phyloP scores from a whole-genome alignment of 2,329 filamentous ascomycete genomes.

The Cladophialophora chaetospira region DNA sequence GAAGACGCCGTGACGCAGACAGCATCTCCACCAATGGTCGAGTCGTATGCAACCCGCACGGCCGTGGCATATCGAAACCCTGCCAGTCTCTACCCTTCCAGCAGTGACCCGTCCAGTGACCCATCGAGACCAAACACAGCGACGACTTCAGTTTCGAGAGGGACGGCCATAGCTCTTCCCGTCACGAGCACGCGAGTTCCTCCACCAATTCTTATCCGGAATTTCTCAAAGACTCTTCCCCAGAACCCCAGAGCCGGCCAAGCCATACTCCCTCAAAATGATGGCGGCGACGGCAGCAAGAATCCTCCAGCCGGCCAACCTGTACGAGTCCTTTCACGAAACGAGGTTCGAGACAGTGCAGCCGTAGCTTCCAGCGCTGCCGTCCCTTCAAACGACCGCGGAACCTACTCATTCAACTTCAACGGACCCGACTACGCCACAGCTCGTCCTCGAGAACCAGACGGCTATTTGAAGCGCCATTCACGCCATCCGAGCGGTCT shows the following conservation, averaged over 20 bases:
- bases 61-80: background rate
- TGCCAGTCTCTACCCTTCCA: background rate
- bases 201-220: constrained; percentile 4
- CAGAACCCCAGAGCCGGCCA: background rate
- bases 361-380: background rate
- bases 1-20: background rate
- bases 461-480: too few species aligned
- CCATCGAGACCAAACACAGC: background rate
- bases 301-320: background rate
- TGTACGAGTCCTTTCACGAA: background rate
- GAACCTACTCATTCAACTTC: background rate
- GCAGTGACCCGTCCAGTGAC: background rate
- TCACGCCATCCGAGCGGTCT: constrained; percentile 16
- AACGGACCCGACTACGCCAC: background rate
- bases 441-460: background rate
- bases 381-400: background rate
- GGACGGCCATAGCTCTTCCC: background rate
- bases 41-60: constrained; percentile 2
- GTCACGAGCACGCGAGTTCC: background rate
- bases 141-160: background rate
- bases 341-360: background rate
- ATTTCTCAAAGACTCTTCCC: background rate
- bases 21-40: background rate
- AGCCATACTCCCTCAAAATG: background rate
- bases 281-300: background rate